Conservation (phyloP, 345 rosid species). For the Hypericum perforatum region DNA sequence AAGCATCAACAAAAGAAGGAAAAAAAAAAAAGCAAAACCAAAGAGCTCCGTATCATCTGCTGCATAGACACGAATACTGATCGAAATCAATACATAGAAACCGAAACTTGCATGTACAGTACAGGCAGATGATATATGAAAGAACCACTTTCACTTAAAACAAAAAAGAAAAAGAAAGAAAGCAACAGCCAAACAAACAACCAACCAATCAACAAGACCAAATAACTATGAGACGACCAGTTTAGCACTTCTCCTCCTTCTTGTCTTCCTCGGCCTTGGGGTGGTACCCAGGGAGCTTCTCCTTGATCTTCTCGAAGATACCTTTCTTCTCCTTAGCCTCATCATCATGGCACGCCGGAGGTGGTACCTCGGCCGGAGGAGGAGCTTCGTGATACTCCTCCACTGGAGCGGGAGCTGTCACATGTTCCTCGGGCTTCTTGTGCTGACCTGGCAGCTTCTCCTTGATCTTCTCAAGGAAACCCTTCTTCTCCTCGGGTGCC, state of each 20-base stretch:
- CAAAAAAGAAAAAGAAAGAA: no score
- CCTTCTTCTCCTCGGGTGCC: conserved; percentile 53
- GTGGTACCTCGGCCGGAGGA: background rate
- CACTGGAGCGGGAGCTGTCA: background rate
- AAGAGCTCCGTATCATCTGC: no score
- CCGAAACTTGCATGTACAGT: no score
- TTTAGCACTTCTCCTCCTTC: conserved; percentile 36
- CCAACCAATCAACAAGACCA: background rate
- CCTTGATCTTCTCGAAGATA: conserved; percentile 75
- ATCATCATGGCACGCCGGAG: background rate
- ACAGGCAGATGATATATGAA: no score
- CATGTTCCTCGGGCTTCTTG: conserved; percentile 25
- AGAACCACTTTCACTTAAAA: no score
- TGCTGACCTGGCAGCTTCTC: conserved; percentile 55
- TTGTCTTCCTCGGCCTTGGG: conserved; percentile 34
- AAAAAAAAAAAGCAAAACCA: no score
- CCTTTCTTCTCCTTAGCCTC: conserved; percentile 62
- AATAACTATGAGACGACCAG: background rate
- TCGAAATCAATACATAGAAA: no score
- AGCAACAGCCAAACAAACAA: no score
- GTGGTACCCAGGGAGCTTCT: conserved; percentile 81
- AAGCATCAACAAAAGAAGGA: no score
- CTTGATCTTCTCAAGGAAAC: conserved; percentile 45
- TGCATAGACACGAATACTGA: no score
- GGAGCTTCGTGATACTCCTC: background rate